Evolutionary conservation across 2,329 filamentous ascomycete genomes (phyloP).

Genomic region (Arthrobotrys megalospora): DNA sequence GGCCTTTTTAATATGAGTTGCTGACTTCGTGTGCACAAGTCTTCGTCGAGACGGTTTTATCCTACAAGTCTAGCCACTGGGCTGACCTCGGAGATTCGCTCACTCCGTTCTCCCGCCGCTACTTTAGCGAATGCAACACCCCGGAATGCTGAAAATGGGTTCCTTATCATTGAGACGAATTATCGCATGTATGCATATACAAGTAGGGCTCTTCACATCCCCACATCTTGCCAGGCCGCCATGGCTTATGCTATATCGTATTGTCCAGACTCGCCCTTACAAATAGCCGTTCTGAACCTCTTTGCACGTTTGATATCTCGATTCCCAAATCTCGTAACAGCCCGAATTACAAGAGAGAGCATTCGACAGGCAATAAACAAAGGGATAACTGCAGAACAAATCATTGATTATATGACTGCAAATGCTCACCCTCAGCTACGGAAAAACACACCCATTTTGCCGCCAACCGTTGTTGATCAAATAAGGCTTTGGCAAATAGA

Average conservation of each 20-base stretch:
- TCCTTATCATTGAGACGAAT: slow-evolving; percentile 97
- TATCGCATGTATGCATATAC: slow-evolving; percentile 98
- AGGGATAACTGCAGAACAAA: slow-evolving; percentile 95
- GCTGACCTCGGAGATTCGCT: slow-evolving; percentile 80
- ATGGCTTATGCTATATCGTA: background rate
- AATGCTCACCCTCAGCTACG: slow-evolving; percentile 95
- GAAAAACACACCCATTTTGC: slow-evolving; percentile 79
- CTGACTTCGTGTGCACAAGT: slow-evolving; percentile 56
- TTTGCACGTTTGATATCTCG: slow-evolving; percentile 90
- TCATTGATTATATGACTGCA: slow-evolving; percentile 90
- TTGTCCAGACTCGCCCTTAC: slow-evolving; percentile 79
- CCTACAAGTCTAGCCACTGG: slow-evolving; percentile 95
- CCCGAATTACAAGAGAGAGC: slow-evolving; percentile 88
- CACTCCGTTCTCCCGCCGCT: slow-evolving; percentile 79
- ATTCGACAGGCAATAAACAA: slow-evolving; percentile 88
- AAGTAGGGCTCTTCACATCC: slow-evolving; percentile 64
- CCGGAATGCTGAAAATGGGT: slow-evolving; percentile 75
- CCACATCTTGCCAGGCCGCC: background rate
- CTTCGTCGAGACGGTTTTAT: slow-evolving; percentile 75
- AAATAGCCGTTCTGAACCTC: slow-evolving; percentile 92
- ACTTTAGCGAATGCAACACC: slow-evolving; percentile 77
- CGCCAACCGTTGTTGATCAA: slow-evolving; percentile 96
- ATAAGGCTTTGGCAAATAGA: slow-evolving; percentile 98
- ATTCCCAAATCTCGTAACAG: slow-evolving; percentile 93
- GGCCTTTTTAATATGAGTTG: background rate